These are phyloP conservation scores for Oryza officinalis DNA, from an alignment of 176 grass and related monocot species.

Conservation along the genomic window DNA sequence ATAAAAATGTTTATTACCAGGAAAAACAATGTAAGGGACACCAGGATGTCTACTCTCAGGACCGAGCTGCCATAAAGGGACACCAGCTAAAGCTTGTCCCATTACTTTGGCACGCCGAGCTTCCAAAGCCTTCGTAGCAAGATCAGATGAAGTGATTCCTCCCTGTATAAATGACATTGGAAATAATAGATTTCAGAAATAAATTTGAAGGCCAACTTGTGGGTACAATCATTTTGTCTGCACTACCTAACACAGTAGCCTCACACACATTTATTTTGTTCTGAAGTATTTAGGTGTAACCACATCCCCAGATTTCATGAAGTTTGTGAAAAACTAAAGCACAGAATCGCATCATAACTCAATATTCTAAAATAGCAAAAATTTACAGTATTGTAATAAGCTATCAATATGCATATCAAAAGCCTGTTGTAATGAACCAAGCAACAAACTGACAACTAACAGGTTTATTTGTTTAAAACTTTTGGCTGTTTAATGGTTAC, in stretches of 20 bases:
- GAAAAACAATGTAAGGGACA: constrained; percentile 99
- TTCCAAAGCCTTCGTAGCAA: constrained; percentile 97
- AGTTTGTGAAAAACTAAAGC: constrained; percentile 2
- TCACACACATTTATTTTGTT: neutral
- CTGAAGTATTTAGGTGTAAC: constrained; percentile 23
- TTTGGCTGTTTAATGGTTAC: constrained; percentile 40
- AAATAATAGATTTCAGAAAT: constrained; percentile 17
- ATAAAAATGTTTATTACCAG: constrained; percentile 56
- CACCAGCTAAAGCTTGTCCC: constrained; percentile 92
- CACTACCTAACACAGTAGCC: neutral
- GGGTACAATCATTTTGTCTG: constrained; percentile 23
- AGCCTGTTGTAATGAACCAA: constrained; percentile 14
- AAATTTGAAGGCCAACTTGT: constrained; percentile 26
- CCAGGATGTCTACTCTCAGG: constrained; percentile 93
- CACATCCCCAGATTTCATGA: constrained; percentile 16
- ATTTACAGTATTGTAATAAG: neutral
- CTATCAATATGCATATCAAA: constrained; percentile 5
- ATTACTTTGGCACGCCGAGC: constrained; percentile 79
- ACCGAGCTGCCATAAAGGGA: constrained; percentile 94
- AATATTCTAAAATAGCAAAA: neutral
- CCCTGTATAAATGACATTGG: constrained; percentile 54
- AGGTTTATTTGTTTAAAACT: neutral
- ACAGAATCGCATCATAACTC: neutral
- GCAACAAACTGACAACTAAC: neutral
- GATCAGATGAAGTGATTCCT: constrained; percentile 97